Conservation (phyloP, 345 rosid species). For the Viola odorata region DNA sequence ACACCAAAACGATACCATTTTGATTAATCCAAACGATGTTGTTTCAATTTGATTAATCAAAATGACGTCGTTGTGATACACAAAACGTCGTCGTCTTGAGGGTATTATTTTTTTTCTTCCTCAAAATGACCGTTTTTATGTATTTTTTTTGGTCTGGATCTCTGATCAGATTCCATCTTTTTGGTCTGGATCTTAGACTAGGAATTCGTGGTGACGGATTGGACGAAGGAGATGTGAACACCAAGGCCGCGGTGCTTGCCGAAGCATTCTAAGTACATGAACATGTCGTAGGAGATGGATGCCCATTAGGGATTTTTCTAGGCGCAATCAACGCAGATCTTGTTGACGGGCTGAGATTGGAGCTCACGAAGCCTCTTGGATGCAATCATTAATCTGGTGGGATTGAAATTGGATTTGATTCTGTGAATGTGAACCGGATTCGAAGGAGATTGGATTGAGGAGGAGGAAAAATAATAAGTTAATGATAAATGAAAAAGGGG, state of each 20-base stretch:
- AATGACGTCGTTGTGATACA: too few species aligned
- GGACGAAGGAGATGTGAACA: slow-evolving; percentile 96
- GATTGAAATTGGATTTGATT: slow-evolving; percentile 2
- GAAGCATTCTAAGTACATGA: slow-evolving; percentile 98
- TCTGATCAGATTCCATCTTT: slow-evolving; percentile 94
- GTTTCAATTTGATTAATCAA: too few species aligned
- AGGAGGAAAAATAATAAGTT: too few species aligned
- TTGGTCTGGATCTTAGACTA: slow-evolving; percentile 99
- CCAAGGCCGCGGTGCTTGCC: slow-evolving; percentile 98
- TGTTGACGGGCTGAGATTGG: slow-evolving; percentile 77
- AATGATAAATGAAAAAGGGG: too few species aligned
- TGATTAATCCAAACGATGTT: too few species aligned
- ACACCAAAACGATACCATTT: too few species aligned
- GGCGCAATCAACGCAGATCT: slow-evolving; percentile 86
- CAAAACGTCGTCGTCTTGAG: too few species aligned
- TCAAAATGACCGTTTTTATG: too few species aligned
- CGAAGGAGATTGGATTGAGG: background rate
- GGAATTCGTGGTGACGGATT: slow-evolving; percentile 97
- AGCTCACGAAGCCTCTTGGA: slow-evolving; percentile 70
- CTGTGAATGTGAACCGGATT: slow-evolving; percentile 4
- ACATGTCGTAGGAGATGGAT: slow-evolving; percentile 89
- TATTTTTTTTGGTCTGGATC: too few species aligned
- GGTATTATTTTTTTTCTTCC: too few species aligned
- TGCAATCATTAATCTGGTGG: slow-evolving; percentile 48
- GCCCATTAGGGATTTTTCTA: slow-evolving; percentile 99